Conservation (phyloP, 106 monocot species). For the Dactylorhiza incarnata region DNA sequence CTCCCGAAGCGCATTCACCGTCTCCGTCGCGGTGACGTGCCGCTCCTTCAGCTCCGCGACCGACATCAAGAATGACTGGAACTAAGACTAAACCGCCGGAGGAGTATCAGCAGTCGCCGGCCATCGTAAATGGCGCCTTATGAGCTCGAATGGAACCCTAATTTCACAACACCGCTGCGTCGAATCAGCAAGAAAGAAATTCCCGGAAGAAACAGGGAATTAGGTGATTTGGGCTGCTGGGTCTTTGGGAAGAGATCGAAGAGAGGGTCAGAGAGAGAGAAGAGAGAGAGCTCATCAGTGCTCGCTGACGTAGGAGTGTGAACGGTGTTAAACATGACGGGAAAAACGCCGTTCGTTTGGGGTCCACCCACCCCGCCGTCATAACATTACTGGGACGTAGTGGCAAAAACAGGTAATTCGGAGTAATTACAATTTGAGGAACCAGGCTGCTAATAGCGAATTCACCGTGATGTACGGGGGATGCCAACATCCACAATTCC, state of each 20-base stretch:
- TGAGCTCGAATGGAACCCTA: neutral
- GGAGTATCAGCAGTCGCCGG: neutral
- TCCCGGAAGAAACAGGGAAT: neutral
- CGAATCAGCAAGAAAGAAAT: neutral
- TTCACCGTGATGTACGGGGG: too few species aligned
- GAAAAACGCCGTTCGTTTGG: too few species aligned
- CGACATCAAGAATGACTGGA: slow-evolving; percentile 32
- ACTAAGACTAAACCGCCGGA: neutral
- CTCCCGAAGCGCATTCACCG: slow-evolving; percentile 64
- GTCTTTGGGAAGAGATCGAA: neutral
- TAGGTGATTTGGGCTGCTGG: neutral
- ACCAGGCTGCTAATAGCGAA: too few species aligned
- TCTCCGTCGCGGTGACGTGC: slow-evolving; percentile 60
- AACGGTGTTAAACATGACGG: neutral
- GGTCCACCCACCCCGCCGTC: too few species aligned
- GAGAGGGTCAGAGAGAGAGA: neutral
- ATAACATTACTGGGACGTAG: too few species aligned
- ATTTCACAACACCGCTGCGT: neutral
- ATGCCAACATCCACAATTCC: too few species aligned
- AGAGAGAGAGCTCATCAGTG: neutral
- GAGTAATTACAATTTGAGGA: too few species aligned
- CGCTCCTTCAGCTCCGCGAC: slow-evolving; percentile 72
- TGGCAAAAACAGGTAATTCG: too few species aligned
- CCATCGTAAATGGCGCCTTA: neutral
- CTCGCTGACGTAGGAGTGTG: neutral